Evolutionary conservation across 2,329 filamentous ascomycete species (phyloP).

Genomic region (Botryotinia globosa): DNA sequence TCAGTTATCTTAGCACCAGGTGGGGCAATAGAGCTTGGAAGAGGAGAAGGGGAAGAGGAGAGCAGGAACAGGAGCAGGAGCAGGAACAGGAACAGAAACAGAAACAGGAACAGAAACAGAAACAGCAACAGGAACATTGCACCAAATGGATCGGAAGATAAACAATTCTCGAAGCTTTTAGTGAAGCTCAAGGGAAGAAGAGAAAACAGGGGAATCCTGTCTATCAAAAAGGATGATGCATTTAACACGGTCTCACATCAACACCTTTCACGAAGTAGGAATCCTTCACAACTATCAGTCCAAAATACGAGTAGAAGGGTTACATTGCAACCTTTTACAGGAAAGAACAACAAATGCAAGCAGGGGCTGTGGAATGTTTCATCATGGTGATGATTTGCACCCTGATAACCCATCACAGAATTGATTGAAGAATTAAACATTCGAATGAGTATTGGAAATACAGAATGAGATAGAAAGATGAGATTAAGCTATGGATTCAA

Average conservation of each 20-base stretch:
- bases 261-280: neutral
- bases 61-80: too few relatives aligned
- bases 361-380: constrained; percentile 5
- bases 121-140: neutral
- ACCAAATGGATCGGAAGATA: neutral
- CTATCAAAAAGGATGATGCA: neutral
- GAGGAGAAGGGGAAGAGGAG: neutral
- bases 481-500: neutral
- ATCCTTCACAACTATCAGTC: neutral
- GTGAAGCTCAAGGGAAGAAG: neutral
- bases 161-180: constrained; percentile 1
- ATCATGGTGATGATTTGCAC: neutral
- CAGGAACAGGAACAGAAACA: too few relatives aligned
- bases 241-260: neutral
- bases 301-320: neutral
- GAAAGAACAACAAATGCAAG: neutral
- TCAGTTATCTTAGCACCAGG: constrained; percentile 10
- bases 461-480: neutral
- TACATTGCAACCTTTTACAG: neutral
- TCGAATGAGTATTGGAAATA: neutral
- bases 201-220: neutral
- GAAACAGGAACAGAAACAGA: too few relatives aligned
- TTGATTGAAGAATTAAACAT: neutral
- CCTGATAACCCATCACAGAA: neutral
- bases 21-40: constrained; percentile 4